Evolutionary conservation across 1,139 yeast genomes (phyloP).

Genomic region (Protomyces pachydermus): DNA sequence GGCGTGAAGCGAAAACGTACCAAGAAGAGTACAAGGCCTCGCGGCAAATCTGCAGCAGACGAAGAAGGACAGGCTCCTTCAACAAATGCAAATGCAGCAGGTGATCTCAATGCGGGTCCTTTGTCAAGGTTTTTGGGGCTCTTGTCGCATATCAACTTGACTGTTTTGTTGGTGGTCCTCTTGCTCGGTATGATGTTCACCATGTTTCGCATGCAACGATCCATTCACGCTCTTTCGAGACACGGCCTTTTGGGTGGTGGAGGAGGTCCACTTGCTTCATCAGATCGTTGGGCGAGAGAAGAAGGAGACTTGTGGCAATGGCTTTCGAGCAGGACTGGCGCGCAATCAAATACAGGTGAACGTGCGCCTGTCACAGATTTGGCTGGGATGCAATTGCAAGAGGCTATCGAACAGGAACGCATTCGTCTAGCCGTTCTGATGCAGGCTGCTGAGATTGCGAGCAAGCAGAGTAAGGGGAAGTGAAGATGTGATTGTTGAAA

Average conservation of each 20-base stretch:
- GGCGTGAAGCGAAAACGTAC: slow-evolving; percentile 37
- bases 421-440: not conserved
- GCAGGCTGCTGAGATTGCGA: not conserved
- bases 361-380: not conserved
- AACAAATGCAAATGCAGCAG: not conserved
- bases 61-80: not conserved
- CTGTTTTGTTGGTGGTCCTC: slow-evolving; percentile 1
- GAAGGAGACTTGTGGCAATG: slow-evolving; percentile 18
- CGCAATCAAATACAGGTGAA: not conserved
- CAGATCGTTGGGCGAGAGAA: slow-evolving; percentile 6
- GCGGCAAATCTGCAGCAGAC: not conserved
- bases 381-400: slow-evolving; percentile 14
- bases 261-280: not conserved
- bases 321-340: slow-evolving; percentile 4
- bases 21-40: slow-evolving; percentile 36
- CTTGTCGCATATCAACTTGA: slow-evolving; percentile 6
- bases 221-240: slow-evolving; percentile 1
- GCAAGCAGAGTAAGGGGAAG: no score
- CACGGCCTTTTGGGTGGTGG: not conserved
- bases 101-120: not conserved
- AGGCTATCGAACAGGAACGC: slow-evolving; percentile 10
- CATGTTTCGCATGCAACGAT: slow-evolving; percentile 17
- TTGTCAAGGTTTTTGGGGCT: slow-evolving; percentile 1
- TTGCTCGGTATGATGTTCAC: slow-evolving; percentile 15
- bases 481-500: not conserved